A percentile compares a stretch with the other conserved stretches of the same genome.
These are phyloP conservation scores for Turnera subulata DNA, from an alignment of 345 rosid species.

Conservation along the genomic window DNA sequence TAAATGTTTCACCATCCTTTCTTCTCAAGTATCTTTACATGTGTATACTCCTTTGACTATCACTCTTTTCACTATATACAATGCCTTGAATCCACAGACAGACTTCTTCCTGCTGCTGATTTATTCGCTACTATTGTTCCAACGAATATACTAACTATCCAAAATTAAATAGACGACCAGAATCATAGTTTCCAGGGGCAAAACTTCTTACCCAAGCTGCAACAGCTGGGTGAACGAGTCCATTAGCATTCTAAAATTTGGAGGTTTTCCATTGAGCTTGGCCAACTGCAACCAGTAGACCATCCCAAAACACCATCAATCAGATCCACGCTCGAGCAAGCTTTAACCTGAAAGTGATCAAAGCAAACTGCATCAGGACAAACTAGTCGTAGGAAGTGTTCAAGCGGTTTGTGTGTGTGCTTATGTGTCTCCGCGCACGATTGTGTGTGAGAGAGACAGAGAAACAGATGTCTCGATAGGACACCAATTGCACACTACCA, in stretches of 20 bases:
- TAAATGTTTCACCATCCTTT: slow-evolving; percentile 13
- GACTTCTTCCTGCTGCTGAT: slow-evolving; percentile 37
- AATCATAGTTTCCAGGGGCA: slow-evolving; percentile 32
- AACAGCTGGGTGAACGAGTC: slow-evolving; percentile 24
- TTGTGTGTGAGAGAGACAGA: not conserved
- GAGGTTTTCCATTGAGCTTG: slow-evolving; percentile 42
- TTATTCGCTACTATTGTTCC: slow-evolving; percentile 25
- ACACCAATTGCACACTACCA: slow-evolving; percentile 54
- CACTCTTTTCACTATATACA: slow-evolving; percentile 49
- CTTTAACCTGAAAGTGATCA: slow-evolving; percentile 48
- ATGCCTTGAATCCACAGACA: slow-evolving; percentile 38
- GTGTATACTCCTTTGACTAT: slow-evolving; percentile 27
- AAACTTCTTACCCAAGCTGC: slow-evolving; percentile 50
- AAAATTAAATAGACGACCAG: slow-evolving; percentile 18
- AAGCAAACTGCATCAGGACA: slow-evolving; percentile 7
- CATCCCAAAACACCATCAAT: slow-evolving; percentile 87
- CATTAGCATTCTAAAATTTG: slow-evolving; percentile 62
- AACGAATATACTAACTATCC: slow-evolving; percentile 30
- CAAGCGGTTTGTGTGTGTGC: too few species aligned
- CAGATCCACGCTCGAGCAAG: slow-evolving; percentile 70
- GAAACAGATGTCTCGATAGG: slow-evolving; percentile 4
- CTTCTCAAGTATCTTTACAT: slow-evolving; percentile 30
- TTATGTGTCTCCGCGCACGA: too few species aligned
- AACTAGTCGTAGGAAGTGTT: not conserved
- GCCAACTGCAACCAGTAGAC: slow-evolving; percentile 97